These are phyloP conservation scores for Juglanconis sp. DNA, from an alignment of 2,329 filamentous ascomycete species.

Conservation along the genomic window DNA sequence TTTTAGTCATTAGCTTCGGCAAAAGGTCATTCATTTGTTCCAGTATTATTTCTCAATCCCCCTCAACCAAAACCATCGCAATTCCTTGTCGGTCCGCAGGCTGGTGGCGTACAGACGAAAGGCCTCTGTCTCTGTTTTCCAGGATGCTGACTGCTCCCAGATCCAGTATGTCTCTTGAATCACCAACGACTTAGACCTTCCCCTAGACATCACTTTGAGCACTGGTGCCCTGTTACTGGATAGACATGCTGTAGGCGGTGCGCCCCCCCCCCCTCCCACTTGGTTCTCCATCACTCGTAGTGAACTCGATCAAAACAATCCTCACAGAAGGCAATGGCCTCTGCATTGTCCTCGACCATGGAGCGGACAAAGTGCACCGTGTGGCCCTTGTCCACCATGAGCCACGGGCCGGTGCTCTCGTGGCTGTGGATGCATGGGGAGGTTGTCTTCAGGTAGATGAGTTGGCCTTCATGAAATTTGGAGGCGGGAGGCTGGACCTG, in stretches of 20 bases:
- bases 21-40: conserved; percentile 2
- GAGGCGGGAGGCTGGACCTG: background rate
- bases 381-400: background rate
- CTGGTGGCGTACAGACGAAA: too few relatives aligned
- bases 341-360: background rate
- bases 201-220: too few relatives aligned
- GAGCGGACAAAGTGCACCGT: background rate
- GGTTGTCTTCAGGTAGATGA: background rate
- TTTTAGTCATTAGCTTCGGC: conserved; percentile 1
- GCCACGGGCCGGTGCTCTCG: background rate
- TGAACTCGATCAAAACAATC: background rate
- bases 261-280: too few relatives aligned
- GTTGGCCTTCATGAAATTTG: background rate
- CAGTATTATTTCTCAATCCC: background rate
- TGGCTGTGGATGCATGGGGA: background rate
- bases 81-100: too few relatives aligned
- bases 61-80: too few relatives aligned
- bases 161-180: too few relatives aligned
- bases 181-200: too few relatives aligned
- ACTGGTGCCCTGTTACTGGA: too few relatives aligned
- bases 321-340: background rate
- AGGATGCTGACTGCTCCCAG: too few relatives aligned
- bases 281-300: background rate
- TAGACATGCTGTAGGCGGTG: too few relatives aligned
- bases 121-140: too few relatives aligned